Conservation (phyloP, 1,139 yeast genomes). For the Yamadazyma atlantica region DNA sequence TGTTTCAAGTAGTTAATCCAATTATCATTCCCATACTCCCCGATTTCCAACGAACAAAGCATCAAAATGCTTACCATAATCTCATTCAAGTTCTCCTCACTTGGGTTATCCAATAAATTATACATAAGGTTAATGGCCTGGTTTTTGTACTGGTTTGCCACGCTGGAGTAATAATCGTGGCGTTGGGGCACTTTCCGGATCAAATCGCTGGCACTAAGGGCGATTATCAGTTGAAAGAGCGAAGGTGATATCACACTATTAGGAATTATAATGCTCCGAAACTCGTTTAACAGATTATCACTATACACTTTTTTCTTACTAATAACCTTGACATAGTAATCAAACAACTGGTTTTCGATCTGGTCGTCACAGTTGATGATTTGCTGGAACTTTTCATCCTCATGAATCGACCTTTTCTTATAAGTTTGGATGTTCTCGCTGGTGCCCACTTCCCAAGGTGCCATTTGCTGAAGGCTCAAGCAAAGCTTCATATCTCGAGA, state of each 20-base stretch:
- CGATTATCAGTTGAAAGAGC: slow-evolving; percentile 16
- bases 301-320: slow-evolving; percentile 17
- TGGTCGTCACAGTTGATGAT: slow-evolving; percentile 5
- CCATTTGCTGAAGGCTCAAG: background rate
- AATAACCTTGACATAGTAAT: slow-evolving; percentile 16
- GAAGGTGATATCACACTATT: slow-evolving; percentile 13
- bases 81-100: slow-evolving; percentile 12
- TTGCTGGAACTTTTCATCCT: slow-evolving; percentile 5
- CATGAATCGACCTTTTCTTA: slow-evolving; percentile 3
- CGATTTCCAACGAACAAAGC: slow-evolving; percentile 27
- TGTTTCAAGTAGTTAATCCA: slow-evolving; percentile 28
- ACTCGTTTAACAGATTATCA: slow-evolving; percentile 16
- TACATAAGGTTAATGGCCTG: slow-evolving; percentile 17
- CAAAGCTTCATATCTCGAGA: slow-evolving; percentile 5
- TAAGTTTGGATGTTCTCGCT: background rate
- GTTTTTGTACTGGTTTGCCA: slow-evolving; percentile 15
- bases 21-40: slow-evolving; percentile 21
- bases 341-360: slow-evolving; percentile 13
- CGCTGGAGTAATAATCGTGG: slow-evolving; percentile 8
- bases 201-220: slow-evolving; percentile 18
- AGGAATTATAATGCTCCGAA: slow-evolving; percentile 16
- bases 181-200: slow-evolving; percentile 11
- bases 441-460: too few relatives aligned
- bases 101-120: slow-evolving; percentile 13
- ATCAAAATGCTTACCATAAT: slow-evolving; percentile 18